These are phyloP conservation scores for Lactarius akahatsu DNA, from an alignment of 768 basidiomycete species.

Conservation along the genomic window DNA sequence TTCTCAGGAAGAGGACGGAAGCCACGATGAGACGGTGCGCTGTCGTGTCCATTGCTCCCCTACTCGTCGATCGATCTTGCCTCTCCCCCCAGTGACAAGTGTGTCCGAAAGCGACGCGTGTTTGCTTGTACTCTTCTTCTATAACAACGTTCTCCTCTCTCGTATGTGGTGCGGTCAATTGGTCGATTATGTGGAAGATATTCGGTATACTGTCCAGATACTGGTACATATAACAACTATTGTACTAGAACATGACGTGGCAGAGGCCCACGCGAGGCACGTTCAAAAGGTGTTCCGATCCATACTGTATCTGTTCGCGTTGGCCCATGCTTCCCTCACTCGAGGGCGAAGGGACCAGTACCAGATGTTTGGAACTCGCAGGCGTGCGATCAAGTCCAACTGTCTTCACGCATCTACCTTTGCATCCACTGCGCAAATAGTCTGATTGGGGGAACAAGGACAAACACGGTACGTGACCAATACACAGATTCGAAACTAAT, in stretches of 20 bases:
- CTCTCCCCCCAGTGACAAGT: background rate
- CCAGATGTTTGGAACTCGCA: background rate
- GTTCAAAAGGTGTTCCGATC: background rate
- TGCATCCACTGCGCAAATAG: background rate
- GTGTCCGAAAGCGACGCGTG: background rate
- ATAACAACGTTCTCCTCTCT: background rate
- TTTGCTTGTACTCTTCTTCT: background rate
- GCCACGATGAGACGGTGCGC: background rate
- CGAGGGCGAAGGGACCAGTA: background rate
- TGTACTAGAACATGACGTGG: background rate
- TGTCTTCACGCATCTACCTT: background rate
- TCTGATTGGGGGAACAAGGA: background rate
- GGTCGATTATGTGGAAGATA: background rate
- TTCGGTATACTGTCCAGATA: background rate
- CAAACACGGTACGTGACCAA: background rate
- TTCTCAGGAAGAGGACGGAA: background rate
- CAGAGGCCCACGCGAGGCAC: background rate
- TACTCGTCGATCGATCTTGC: background rate
- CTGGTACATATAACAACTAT: background rate
- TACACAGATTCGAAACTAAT: background rate
- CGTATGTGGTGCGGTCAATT: background rate
- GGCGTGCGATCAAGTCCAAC: background rate
- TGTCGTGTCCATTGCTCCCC: background rate
- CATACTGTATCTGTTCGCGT: background rate
- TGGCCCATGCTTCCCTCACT: background rate